A percentile compares a stretch with the other conserved stretches of the same genome.
These are phyloP conservation scores for Coemansia furcata DNA, from an alignment of 192 early-diverging fungal species.

Conservation along the genomic window DNA sequence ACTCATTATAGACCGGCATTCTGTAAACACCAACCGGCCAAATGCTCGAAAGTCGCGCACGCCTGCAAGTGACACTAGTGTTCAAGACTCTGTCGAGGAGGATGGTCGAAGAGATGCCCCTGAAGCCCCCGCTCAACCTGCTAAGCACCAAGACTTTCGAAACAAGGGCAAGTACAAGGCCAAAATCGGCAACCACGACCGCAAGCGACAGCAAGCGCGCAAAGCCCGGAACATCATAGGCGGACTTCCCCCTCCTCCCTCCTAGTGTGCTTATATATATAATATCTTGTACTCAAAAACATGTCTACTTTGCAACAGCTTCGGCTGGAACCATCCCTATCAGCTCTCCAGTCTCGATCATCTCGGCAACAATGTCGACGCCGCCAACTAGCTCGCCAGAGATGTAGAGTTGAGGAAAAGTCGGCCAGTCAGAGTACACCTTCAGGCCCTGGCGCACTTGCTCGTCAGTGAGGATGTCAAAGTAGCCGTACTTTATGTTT, in stretches of 20 bases:
- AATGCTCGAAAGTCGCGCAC: not conserved
- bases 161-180: conserved; percentile 67
- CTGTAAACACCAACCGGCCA: not conserved
- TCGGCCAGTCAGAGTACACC: conserved; percentile 91
- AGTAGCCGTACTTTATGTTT: conserved; percentile 76
- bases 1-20: conserved; percentile 56
- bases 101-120: not conserved
- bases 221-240: conserved; percentile 56
- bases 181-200: conserved; percentile 68
- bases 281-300: not conserved
- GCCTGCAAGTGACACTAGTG: not conserved
- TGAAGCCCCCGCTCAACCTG: conserved; percentile 1
- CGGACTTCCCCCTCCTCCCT: not conserved
- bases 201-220: conserved; percentile 69
- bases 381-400: conserved; percentile 92
- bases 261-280: not conserved
- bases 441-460: conserved; percentile 91
- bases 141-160: conserved; percentile 21
- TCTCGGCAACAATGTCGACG: conserved; percentile 91
- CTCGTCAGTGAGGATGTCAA: conserved; percentile 92
- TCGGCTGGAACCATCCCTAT: conserved; percentile 58
- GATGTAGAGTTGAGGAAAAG: conserved; percentile 91
- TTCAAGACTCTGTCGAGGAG: not conserved
- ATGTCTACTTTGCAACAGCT: conserved; percentile 14
- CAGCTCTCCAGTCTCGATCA: conserved; percentile 77